A percentile compares a stretch with the other conserved stretches of the same genome.
These are phyloP conservation scores for Meyerozyma guilliermondii DNA, from an alignment of 1,139 yeast species.

Conservation along the genomic window DNA sequence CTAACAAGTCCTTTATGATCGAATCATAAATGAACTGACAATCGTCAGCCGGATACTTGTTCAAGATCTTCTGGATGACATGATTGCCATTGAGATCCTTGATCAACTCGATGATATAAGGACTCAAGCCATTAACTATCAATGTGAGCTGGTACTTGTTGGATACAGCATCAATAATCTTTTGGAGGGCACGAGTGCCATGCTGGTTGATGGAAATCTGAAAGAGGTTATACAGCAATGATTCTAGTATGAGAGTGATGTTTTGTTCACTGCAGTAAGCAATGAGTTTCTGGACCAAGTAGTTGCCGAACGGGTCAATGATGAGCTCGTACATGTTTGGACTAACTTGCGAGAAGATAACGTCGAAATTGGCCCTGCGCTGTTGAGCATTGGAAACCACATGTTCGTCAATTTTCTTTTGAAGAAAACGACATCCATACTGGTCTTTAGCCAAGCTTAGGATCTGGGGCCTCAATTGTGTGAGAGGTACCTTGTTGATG, in stretches of 20 bases:
- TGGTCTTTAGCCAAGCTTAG: conserved; percentile 41
- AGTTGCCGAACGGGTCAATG: conserved; percentile 34
- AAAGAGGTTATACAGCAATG: conserved; percentile 35
- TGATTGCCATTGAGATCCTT: conserved; percentile 46
- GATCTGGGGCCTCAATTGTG: conserved; percentile 29
- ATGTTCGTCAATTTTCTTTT: conserved; percentile 42
- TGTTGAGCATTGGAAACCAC: conserved; percentile 24
- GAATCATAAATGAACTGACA: conserved; percentile 44
- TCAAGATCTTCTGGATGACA: conserved; percentile 43
- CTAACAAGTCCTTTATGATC: conserved; percentile 31
- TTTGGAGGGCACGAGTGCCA: conserved; percentile 46
- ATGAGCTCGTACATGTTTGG: conserved; percentile 39
- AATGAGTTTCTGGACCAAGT: conserved; percentile 21
- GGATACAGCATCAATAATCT: conserved; percentile 35
- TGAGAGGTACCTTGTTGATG: conserved; percentile 33
- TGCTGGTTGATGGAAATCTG: conserved; percentile 43
- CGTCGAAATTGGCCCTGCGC: conserved; percentile 34
- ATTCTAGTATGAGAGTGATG: conserved; percentile 35
- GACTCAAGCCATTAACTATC: conserved; percentile 19
- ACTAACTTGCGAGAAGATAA: conserved; percentile 36
- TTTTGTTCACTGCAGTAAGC: conserved; percentile 34
- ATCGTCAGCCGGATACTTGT: conserved; percentile 31
- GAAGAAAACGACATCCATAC: conserved; percentile 45
- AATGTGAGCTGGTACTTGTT: conserved; percentile 29
- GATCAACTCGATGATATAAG: conserved; percentile 39